Base-by-base conservation (phyloP, 306 rosid species). In the Fragaria nilgerrensis region DNA sequence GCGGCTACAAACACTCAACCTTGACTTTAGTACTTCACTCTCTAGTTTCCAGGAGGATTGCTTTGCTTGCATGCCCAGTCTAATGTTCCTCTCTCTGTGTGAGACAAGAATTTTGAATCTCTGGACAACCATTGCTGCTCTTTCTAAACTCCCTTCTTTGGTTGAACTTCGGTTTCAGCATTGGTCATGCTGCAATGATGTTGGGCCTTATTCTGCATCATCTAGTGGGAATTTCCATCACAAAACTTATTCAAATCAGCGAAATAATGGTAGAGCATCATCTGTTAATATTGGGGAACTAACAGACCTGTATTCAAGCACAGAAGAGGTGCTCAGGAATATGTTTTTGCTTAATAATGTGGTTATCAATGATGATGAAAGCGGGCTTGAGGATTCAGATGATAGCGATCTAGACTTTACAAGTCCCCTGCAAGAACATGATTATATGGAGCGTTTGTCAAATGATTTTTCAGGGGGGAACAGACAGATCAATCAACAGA, bases 101-200 rank as follows among this genome's bases (percentile, higher is more conserved):
- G 94, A 86, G 75, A 92, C 97, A 44, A 84, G 89, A 77, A 86
- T 92, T 82, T 77, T 90, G 81, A 92, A 92, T 86, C 97, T 92
- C 74, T 92, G 94, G 96, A 89, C 96, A 79, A 90, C 97, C 55
- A 79, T 81, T 68, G 92, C 94, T 17, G 91, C 92, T 47, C 88
- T 92, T 75, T 89, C 91, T 47, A 92, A 86, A 86, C 92, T 92
- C 75, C 94, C 94, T 67, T 85, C 91, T 80, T 86, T 92, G 84
- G 83, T 86, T 69, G 90, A 92, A 75, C 89, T 92, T 79, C 89
- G 90, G 70, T 92, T 92, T 86, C 97, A 92, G 79, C 83, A 83
- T 77, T 89, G 89, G 90, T 82, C 73, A 81, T 79, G 85, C 82
- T 82, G 91, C 82, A 85, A 85, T 71, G 94, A 86, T 79, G 67